These are phyloP conservation scores for Xylaria sp. DNA, from an alignment of 2,329 filamentous ascomycete species.

Conservation along the genomic window DNA sequence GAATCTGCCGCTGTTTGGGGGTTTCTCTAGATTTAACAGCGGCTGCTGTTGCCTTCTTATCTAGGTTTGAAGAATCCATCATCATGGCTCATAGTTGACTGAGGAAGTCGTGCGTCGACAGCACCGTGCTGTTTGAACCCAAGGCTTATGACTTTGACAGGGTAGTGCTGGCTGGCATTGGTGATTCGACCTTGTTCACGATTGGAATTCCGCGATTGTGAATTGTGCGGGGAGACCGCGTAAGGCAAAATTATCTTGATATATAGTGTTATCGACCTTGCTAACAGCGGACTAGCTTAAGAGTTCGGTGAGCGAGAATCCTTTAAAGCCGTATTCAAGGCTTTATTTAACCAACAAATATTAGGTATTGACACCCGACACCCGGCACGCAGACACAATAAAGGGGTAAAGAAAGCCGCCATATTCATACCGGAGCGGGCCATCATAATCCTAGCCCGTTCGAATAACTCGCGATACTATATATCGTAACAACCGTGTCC, in stretches of 20 bases:
- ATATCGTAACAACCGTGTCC: too few species aligned
- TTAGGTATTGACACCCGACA: too few species aligned
- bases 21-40: not conserved
- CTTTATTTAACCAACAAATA: too few species aligned
- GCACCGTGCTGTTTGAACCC: not conserved
- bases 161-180: not conserved
- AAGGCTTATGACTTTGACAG: not conserved
- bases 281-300: too few species aligned
- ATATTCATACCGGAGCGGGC: too few species aligned
- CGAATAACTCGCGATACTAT: too few species aligned
- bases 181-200: not conserved
- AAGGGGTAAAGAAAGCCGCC: too few species aligned
- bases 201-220: not conserved
- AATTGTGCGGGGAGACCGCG: not conserved
- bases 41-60: not conserved
- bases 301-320: too few species aligned
- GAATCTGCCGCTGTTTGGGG: constrained; percentile 15
- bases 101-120: not conserved
- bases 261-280: too few species aligned
- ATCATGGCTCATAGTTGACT: not conserved
- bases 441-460: too few species aligned
- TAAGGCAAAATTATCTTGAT: not conserved
- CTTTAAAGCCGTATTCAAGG: too few species aligned
- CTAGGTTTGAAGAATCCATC: not conserved
- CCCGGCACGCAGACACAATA: too few species aligned